Conservation (phyloP, 805 yeast genomes). For the Nadsonia fulvescens region DNA sequence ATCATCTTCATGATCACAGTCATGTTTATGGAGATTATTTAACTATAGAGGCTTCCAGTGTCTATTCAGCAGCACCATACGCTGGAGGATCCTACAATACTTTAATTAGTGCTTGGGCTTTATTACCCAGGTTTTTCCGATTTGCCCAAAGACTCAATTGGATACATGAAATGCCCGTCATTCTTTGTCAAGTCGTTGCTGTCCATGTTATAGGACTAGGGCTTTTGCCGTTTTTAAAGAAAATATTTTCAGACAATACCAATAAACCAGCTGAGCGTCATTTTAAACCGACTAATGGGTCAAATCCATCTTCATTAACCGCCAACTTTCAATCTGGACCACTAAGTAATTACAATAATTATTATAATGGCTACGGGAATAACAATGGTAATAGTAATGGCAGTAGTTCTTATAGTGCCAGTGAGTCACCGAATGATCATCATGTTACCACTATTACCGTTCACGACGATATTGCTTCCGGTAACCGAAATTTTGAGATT, state of each 20-base stretch:
- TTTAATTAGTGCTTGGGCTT: conserved; percentile 10
- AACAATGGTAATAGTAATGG: background rate
- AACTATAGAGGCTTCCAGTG: conserved; percentile 5
- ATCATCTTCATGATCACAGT: conserved; percentile 2
- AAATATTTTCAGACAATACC: conserved; percentile 13
- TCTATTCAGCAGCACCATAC: conserved; percentile 2
- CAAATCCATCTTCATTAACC: conserved; percentile 1
- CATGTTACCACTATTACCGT: background rate
- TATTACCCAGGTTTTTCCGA: conserved; percentile 9
- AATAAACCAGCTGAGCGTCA: conserved; percentile 4
- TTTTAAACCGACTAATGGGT: background rate
- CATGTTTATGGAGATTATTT: conserved; percentile 4
- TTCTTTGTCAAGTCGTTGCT: conserved; percentile 16
- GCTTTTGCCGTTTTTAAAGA: conserved; percentile 14
- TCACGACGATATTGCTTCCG: conserved; percentile 6
- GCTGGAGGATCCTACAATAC: conserved; percentile 9
- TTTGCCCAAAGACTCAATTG: conserved; percentile 14
- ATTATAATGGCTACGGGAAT: conserved; percentile 1
- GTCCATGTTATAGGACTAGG: conserved; percentile 18
- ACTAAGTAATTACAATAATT: conserved; percentile 2
- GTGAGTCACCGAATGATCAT: background rate
- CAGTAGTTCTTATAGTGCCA: conserved; percentile 1
- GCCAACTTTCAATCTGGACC: conserved; percentile 1
- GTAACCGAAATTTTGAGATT: conserved; percentile 3
- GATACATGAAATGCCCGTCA: conserved; percentile 13